Evolutionary conservation across 495 filamentous ascomycete species (phyloP), one percentile per base, ranked within the genome.

Genomic region (Lichenothelia convexa): DNA sequence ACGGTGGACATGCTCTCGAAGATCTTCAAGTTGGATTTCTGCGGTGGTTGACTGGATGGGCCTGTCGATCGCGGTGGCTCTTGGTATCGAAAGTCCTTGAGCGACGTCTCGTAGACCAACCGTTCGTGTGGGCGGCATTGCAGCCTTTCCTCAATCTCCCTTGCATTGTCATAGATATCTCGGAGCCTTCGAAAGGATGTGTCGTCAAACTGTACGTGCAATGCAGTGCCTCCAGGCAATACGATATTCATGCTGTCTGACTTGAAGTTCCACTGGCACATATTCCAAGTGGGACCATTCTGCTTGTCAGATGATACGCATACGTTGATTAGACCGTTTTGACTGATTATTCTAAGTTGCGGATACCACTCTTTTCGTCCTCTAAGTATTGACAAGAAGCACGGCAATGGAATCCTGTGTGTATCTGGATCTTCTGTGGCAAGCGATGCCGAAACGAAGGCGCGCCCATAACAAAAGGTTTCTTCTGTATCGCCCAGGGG

Each of bases 81-180:
- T 24, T 69, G 56, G 45, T 81, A 82, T 36, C 82, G 75, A 44
- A 87, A 78, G 2, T 68, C 60, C 36, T 71, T 69, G 3, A 91
- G 54, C 5, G 62, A 70, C 2, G 61, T 67, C 44, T 77, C 71
- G 51, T 73, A 78, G 1, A 76, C 62, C 24, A 75, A 38, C 5
- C 58, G 62, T 53, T 93, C 84, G 18, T 76, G 72, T 18, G 64
- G 55, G 17, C 70, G 62, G 0, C 68, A 68, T 11, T 71, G 68
- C n/a, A 86, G 61, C 37, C 63, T 76, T 9, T 63, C 60, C 44
- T 83, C 74, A 0, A 84, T 70, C 45, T 76, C 78, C 21, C 65
- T 67, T 17, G 76, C 78, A 43, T 86, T 81, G 35, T 89, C 80
- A 40, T 78, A 77, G 47, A 89, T 80, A 41, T 73, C 74, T 71